Percentiles rank a stretch among this genome's conserved stretches.
These are phyloP conservation scores for Thuidium tamariscinum DNA, from an alignment of 225 moss, liverwort and hornwort species.

Conservation along the genomic window DNA sequence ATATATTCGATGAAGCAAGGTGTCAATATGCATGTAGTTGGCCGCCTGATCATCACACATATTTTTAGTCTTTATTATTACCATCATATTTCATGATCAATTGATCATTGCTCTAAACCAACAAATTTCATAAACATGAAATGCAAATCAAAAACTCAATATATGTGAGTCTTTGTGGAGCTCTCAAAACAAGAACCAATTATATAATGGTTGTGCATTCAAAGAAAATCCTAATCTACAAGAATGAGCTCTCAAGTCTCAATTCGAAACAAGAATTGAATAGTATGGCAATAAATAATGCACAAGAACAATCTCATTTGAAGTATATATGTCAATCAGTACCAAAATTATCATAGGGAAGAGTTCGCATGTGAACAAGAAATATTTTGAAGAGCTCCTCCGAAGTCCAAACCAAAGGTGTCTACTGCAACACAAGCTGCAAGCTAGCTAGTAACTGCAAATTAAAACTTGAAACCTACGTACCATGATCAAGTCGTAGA, in stretches of 20 bases:
- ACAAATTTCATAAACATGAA: no score
- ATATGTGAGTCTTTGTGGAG: not conserved
- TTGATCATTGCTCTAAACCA: not conserved
- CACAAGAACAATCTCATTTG: no score
- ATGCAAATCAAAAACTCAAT: no score
- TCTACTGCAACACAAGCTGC: fast-evolving
- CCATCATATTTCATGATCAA: no score
- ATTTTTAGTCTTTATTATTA: not conserved
- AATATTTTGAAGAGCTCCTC: no score
- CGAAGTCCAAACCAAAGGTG: not conserved
- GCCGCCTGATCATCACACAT: not conserved
- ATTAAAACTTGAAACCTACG: not conserved
- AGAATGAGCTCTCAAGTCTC: not conserved
- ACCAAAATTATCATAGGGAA: no score
- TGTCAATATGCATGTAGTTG: conserved; percentile 10
- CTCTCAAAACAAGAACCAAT: no score
- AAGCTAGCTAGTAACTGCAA: not conserved
- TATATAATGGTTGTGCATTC: no score
- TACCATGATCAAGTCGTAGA: not conserved
- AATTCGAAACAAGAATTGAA: not conserved
- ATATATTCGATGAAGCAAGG: not conserved
- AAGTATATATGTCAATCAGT: no score
- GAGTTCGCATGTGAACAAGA: no score
- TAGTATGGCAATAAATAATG: fast-evolving
- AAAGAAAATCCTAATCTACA: not conserved